phyloP scores from a whole-genome alignment of 495 filamentous ascomycete species.

The Aspergillus asperescens region DNA sequence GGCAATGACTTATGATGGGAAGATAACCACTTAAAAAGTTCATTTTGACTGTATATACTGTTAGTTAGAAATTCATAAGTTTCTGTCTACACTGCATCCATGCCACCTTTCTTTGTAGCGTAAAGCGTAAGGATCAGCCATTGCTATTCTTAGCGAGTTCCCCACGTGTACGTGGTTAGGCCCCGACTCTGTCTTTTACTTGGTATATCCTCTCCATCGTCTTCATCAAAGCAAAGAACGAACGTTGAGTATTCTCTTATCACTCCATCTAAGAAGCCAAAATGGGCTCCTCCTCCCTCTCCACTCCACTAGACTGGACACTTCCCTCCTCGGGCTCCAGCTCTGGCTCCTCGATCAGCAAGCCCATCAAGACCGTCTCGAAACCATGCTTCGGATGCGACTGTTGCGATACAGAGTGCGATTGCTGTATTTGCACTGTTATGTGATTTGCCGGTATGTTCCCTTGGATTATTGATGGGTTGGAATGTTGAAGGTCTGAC shows the following conservation, averaged over 20 bases:
- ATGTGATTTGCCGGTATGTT: constrained; percentile 33
- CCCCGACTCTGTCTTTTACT: no score
- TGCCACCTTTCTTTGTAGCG: no score
- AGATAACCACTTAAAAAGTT: constrained; percentile 25
- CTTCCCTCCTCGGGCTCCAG: constrained; percentile 28
- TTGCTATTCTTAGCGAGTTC: no score
- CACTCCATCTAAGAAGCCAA: neutral
- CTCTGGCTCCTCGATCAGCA: constrained; percentile 33
- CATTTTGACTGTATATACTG: constrained; percentile 24
- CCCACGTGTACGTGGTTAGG: neutral
- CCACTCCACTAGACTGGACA: constrained; percentile 25
- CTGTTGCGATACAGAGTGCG: constrained; percentile 42
- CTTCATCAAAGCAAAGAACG: no score
- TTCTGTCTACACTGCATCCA: no score
- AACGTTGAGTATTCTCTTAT: no score
- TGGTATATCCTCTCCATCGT: no score
- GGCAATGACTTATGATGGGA: constrained; percentile 35
- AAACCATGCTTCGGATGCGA: constrained; percentile 46
- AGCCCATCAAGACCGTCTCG: constrained; percentile 39
- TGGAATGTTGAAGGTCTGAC: no score
- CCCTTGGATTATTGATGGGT: neutral
- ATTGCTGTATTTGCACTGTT: constrained; percentile 43
- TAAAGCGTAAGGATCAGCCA: no score
- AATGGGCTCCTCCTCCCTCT: constrained; percentile 18
- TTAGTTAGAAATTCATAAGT: neutral